phyloP scores from a whole-genome alignment of 164 flowering plant species.

The Taxillus chinensis region DNA sequence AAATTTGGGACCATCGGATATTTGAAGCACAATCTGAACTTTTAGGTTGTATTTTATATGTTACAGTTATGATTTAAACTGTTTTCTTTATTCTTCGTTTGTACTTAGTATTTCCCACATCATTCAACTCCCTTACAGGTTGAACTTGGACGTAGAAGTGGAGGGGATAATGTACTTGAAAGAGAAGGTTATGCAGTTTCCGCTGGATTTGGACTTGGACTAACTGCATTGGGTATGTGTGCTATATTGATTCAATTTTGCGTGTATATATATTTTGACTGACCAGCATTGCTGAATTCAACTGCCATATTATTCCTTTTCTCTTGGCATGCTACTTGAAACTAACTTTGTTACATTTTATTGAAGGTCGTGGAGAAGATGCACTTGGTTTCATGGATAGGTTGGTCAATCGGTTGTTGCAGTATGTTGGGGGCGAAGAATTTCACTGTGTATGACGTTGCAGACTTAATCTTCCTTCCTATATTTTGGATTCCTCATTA shows the following conservation, averaged over 20 bases:
- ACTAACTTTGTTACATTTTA: conserved; percentile 14
- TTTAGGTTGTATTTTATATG: too few species aligned
- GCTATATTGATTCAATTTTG: background rate
- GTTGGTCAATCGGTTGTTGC: conserved; percentile 65
- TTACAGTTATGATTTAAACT: too few species aligned
- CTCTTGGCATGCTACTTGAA: too few species aligned
- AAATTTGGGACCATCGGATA: too few species aligned
- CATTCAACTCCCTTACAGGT: conserved; percentile 26
- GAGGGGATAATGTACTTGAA: conserved; percentile 96
- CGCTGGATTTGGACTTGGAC: conserved; percentile 87
- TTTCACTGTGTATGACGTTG: conserved; percentile 32
- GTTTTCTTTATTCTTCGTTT: too few species aligned
- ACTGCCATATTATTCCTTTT: too few species aligned
- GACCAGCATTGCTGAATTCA: too few species aligned
- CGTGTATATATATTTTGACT: background rate
- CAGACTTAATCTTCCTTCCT: background rate
- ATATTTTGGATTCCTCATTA: background rate
- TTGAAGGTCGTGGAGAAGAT: conserved; percentile 81
- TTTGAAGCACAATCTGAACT: too few species aligned
- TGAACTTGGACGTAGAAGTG: conserved; percentile 93
- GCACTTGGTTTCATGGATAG: conserved; percentile 58
- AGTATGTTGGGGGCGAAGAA: conserved; percentile 71
- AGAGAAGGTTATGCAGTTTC: conserved; percentile 98
- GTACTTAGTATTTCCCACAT: too few species aligned
- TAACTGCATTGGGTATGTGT: conserved; percentile 74